These are phyloP conservation scores for Metschnikowia arizonensis DNA, from an alignment of 805 yeast species.

Conservation along the genomic window DNA sequence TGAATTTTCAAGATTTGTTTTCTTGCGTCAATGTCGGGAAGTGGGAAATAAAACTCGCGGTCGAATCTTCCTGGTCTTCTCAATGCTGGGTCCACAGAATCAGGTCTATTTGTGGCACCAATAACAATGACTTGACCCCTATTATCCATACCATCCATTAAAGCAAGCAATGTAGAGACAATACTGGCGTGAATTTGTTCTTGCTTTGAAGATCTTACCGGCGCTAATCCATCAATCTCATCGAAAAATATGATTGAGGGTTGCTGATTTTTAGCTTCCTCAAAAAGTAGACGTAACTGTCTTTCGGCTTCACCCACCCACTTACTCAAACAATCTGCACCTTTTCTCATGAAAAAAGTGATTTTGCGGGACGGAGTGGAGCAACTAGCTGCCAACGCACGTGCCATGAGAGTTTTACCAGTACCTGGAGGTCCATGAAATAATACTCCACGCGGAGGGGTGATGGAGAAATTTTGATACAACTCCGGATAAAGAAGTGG, in stretches of 20 bases:
- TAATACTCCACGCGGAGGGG: slow-evolving; percentile 95
- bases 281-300: slow-evolving; percentile 83
- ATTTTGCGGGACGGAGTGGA: slow-evolving; percentile 80
- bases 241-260: slow-evolving; percentile 96
- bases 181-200: slow-evolving; percentile 98
- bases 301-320: slow-evolving; percentile 99
- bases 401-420: slow-evolving; percentile 96
- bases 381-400: slow-evolving; percentile 95
- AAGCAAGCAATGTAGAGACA: slow-evolving; percentile 87
- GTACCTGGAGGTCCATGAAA: slow-evolving; percentile 99
- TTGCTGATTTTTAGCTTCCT: slow-evolving; percentile 93
- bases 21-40: slow-evolving; percentile 81
- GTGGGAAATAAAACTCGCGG: slow-evolving; percentile 92
- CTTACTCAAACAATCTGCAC: slow-evolving; percentile 93
- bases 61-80: slow-evolving; percentile 97
- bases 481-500: slow-evolving; percentile 93
- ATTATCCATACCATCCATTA: slow-evolving; percentile 99
- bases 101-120: slow-evolving; percentile 98
- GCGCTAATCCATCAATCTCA: slow-evolving; percentile 97
- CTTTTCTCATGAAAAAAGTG: slow-evolving; percentile 96
- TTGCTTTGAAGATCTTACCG: slow-evolving; percentile 94
- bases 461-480: slow-evolving; percentile 80
- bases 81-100: slow-evolving; percentile 96
- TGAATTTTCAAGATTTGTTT: slow-evolving; percentile 77
- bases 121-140: slow-evolving; percentile 97